These are phyloP conservation scores for Fusarium globosum DNA, from an alignment of 2,329 filamentous ascomycete genomes.

Conservation along the genomic window DNA sequence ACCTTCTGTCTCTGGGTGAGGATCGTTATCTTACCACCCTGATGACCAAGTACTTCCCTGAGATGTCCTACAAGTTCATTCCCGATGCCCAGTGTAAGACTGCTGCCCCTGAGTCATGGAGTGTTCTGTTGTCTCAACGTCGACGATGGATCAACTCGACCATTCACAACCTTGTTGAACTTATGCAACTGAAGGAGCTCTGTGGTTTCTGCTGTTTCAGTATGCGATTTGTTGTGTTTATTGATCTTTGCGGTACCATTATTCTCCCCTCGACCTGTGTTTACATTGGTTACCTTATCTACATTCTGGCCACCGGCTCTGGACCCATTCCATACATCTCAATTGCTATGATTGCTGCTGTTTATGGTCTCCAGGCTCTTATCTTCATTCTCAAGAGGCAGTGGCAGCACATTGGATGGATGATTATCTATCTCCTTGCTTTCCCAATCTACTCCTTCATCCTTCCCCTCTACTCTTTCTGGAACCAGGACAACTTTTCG, in stretches of 20 bases:
- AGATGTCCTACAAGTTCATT: slow-evolving; percentile 96
- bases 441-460: slow-evolving; percentile 94
- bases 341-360: slow-evolving; percentile 86
- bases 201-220: slow-evolving; percentile 99
- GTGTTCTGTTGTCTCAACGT: slow-evolving; percentile 94
- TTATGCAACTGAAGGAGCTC: slow-evolving; percentile 90
- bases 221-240: slow-evolving; percentile 96
- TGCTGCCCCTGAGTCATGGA: slow-evolving; percentile 93
- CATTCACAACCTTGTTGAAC: slow-evolving; percentile 92
- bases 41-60: slow-evolving; percentile 98
- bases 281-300: slow-evolving; percentile 90
- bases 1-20: slow-evolving; percentile 90
- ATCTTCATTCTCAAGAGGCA: slow-evolving; percentile 97
- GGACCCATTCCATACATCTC: slow-evolving; percentile 89
- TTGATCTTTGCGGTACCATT: slow-evolving; percentile 92
- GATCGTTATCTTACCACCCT: slow-evolving; percentile 97
- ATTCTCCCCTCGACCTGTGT: slow-evolving; percentile 89
- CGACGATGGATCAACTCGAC: slow-evolving; percentile 99
- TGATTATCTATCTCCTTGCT: slow-evolving; percentile 98
- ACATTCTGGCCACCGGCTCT: slow-evolving; percentile 73
- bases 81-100: slow-evolving; percentile 93
- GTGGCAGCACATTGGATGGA: slow-evolving; percentile 99
- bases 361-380: slow-evolving; percentile 94
- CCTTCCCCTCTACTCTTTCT: slow-evolving; percentile 97
- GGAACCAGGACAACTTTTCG: slow-evolving; percentile 98